Base-by-base conservation (phyloP, 2,329 filamentous ascomycete genomes). In the Pseudofabraea citricarpa region DNA sequence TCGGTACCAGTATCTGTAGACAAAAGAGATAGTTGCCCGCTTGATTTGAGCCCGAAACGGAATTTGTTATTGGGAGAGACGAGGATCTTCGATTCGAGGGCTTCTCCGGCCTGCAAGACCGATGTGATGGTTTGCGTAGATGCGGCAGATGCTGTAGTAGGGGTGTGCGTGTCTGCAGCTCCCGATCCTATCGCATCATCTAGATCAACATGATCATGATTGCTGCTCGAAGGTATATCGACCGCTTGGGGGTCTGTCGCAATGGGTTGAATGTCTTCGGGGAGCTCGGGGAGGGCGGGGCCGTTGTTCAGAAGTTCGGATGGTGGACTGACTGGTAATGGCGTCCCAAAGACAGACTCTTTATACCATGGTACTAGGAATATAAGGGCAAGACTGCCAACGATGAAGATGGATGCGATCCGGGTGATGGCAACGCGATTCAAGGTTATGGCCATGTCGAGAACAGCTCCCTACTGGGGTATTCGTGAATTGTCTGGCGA, bases 21-120 rank as follows among this genome's bases (percentile, higher is more conserved):
- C 29, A 42, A 3, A 9, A 52, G 45, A 5, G 50, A 51, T 12
- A 52, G 45, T 13, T 49, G 44, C 5, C 50, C 50, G 40, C 48
- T 51, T 4, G 47, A 42, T 31, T 48, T 40, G 1, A 52, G 46
- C 7, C 16, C 38, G 18, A 52, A 43, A 18, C 39, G 35, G 36
- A 44, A 52, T 19, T 48, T 48, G 3, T 48, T 38, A 15, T 43
- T 46, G 1, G 50, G 50, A 3, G 50, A 52, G 7, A 37, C 23
- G 22, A 52, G 43, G 23, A 18, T 22, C 12, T 16, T 32, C 7
- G 38, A 41, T 31, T 41, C 38, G 8, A 41, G 38, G 19, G 38
- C 38, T 41, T 41, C 24, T 41, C 38, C 38, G 3, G 32, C 38
- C n/a, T 18, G 38, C 9, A 41, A 27, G 19, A 41, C n/a, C 19